These are phyloP conservation scores for Nevesoporus exiguus DNA, from an alignment of 768 basidiomycete species.

Conservation along the genomic window DNA sequence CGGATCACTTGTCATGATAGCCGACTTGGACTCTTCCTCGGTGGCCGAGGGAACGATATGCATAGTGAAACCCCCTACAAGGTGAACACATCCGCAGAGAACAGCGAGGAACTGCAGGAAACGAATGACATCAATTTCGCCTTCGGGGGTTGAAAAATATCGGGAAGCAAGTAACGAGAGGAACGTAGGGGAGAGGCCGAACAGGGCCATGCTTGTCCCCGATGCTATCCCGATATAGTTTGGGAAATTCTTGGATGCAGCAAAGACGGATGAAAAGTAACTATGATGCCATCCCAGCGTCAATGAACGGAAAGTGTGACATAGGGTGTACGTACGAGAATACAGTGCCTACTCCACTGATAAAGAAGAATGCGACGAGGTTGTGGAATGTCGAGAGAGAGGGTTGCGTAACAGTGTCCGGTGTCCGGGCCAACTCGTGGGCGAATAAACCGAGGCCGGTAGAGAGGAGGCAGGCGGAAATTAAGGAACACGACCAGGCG, in stretches of 20 bases:
- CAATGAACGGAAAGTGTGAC: neutral
- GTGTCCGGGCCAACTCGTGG: conserved; percentile 47
- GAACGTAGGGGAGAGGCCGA: conserved; percentile 79
- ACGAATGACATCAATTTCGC: conserved; percentile 43
- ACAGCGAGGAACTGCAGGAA: conserved; percentile 60
- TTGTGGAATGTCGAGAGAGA: conserved; percentile 46
- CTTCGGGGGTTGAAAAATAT: conserved; percentile 50
- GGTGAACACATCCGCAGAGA: conserved; percentile 49
- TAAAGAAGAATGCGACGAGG: conserved; percentile 55
- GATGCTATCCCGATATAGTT: conserved; percentile 60
- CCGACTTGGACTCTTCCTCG: conserved; percentile 1
- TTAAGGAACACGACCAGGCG: conserved; percentile 62
- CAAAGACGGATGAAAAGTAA: conserved; percentile 73
- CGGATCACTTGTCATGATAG: conserved; percentile 4
- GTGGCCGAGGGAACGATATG: conserved; percentile 18
- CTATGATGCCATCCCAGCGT: conserved; percentile 22
- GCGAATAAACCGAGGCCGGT: conserved; percentile 63
- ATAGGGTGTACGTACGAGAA: conserved; percentile 54
- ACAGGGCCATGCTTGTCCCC: conserved; percentile 66
- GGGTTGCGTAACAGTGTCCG: conserved; percentile 36
- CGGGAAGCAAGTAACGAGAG: conserved; percentile 61
- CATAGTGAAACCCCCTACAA: conserved; percentile 50
- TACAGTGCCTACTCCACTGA: conserved; percentile 65
- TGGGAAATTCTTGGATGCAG: conserved; percentile 70
- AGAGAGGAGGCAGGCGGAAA: conserved; percentile 56